Evolutionary conservation across 2,329 filamentous ascomycete genomes (phyloP), one percentile per base, ranked within the genome.

Genomic region (Tolypocladium pustulatum): DNA sequence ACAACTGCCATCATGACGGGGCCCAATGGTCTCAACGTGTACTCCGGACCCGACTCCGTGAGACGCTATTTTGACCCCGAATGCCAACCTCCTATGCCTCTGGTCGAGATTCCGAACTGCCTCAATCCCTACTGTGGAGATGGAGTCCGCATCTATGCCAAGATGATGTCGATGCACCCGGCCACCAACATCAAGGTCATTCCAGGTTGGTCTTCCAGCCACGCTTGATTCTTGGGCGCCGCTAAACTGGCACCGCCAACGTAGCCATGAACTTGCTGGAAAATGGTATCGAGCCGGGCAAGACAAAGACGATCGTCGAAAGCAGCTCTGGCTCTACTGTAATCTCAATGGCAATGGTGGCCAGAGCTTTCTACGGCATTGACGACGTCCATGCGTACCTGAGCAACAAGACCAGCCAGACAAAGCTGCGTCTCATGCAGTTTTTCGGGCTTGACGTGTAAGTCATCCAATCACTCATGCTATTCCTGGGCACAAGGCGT

Each of bases 101-200:
- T 86, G 2, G 80, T 86, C 20, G 83, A 86, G 69, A 72, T 86
- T 12, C 83, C 83, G 3, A 72, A 74, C 34, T 71, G 71, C 41
- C 72, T 86, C 54, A 86, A 86, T 60, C 81, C 81, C 0, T 83
- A 78, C 62, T 72, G 77, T 55, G 62, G 75, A 25, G 78, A 86
- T 77, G 80, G 80, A 1, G 80, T 86, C 3, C 78, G 81, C 27
- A 84, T 86, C 61, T 85, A 84, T 61, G 83, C 83, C 38, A 86
- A 86, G 69, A 81, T 86, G 79, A 81, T 86, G 77, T 82, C 80
- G 2, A 79, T 79, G 72, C 80, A 81, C 61, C 83, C 83, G 1
- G 80, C 82, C 15, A 81, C 84, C 59, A 86, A 86, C 56, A 81
- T 86, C 62, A 86, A 86, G 65, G 77, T 80, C 22, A 76, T 86